Percentiles rank a stretch among this genome's conserved stretches.
phyloP scores from a whole-genome alignment of 2,329 filamentous ascomycete species.

The Sarocladium strictum region DNA sequence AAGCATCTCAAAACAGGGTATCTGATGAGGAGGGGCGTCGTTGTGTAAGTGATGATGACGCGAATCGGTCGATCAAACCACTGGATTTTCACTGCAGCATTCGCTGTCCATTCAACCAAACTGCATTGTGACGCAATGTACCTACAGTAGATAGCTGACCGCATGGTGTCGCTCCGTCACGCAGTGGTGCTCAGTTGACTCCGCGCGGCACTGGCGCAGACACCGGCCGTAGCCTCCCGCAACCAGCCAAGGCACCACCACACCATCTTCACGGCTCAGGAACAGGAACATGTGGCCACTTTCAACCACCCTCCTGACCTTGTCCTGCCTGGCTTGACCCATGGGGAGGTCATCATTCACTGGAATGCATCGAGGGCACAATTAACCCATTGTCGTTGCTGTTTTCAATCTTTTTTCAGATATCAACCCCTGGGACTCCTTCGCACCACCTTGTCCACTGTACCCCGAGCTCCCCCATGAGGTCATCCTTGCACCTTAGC shows the following conservation, averaged over 20 bases:
- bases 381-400: neutral
- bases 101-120: neutral
- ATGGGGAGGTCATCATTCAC: neutral
- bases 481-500: constrained; percentile 8
- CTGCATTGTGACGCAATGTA: constrained; percentile 7
- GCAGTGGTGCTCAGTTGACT: neutral
- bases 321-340: neutral
- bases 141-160: neutral
- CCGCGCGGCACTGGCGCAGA: no score
- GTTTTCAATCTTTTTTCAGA: neutral
- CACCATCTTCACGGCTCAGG: neutral
- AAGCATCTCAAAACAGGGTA: neutral
- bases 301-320: neutral
- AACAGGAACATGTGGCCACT: constrained; percentile 6
- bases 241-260: neutral
- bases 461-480: constrained; percentile 3
- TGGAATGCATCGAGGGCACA: neutral
- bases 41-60: neutral
- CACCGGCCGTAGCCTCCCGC: neutral
- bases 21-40: no score
- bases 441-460: neutral
- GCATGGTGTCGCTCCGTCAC: no score
- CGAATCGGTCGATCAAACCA: neutral
- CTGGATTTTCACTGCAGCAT: neutral
- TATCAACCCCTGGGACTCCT: no score